Percentiles rank a stretch among this genome's conserved stretches.
Evolutionary conservation across 2,329 filamentous ascomycete genomes (phyloP).

Genomic region (Clonostachys byssicola): DNA sequence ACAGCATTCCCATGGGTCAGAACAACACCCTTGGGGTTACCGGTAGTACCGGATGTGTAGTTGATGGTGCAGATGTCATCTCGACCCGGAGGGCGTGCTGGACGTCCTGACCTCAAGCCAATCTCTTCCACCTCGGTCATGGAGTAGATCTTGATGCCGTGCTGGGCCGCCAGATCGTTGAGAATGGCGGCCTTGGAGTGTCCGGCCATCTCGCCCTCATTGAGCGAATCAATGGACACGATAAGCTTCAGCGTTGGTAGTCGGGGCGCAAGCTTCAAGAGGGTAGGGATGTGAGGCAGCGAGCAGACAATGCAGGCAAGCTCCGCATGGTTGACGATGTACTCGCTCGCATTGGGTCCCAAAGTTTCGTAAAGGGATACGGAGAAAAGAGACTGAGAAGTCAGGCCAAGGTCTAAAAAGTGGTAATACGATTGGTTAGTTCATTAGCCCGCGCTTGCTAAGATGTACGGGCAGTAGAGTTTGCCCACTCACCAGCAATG

Average conservation of each 20-base stretch:
- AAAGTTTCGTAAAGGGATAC: slow-evolving; percentile 97
- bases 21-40: slow-evolving; percentile 77
- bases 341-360: slow-evolving; percentile 86
- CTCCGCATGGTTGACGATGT: slow-evolving; percentile 88
- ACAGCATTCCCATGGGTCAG: slow-evolving; percentile 80
- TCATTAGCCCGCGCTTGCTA: not conserved
- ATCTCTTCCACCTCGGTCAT: slow-evolving; percentile 78
- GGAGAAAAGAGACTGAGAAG: slow-evolving; percentile 82
- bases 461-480: not conserved
- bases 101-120: slow-evolving; percentile 65
- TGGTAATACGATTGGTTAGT: not conserved
- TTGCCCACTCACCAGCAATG: slow-evolving; percentile 57
- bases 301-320: slow-evolving; percentile 74
- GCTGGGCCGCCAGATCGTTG: slow-evolving; percentile 66
- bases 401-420: slow-evolving; percentile 70
- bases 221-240: slow-evolving; percentile 78
- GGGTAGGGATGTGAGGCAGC: slow-evolving; percentile 73
- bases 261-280: slow-evolving; percentile 75
- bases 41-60: slow-evolving; percentile 85
- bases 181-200: slow-evolving; percentile 78
- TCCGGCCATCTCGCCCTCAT: slow-evolving; percentile 71
- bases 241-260: slow-evolving; percentile 83
- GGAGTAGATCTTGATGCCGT: slow-evolving; percentile 75
- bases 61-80: slow-evolving; percentile 86
- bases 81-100: slow-evolving; percentile 66